phyloP scores from a whole-genome alignment of 495 filamentous ascomycete genomes.

The Parathielavia hyrcaniae region DNA sequence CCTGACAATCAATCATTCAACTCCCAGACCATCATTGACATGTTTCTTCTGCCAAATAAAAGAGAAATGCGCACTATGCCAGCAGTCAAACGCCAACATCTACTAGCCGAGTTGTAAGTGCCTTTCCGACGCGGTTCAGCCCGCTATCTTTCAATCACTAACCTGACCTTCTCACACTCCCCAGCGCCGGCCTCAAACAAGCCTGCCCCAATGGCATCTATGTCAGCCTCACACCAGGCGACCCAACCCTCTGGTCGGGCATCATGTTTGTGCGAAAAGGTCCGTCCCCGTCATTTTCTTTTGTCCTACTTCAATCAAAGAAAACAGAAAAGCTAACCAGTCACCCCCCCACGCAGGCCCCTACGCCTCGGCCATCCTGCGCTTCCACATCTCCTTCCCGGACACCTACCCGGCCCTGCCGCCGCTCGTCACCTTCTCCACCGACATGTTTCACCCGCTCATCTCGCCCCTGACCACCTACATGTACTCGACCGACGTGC shows the following conservation, averaged over 20 bases:
- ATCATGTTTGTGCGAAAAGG: conserved; percentile 86
- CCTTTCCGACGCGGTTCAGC: neutral
- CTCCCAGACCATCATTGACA: neutral
- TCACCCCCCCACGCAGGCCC: too few relatives aligned
- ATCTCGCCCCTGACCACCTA: conserved; percentile 85
- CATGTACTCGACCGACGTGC: conserved; percentile 72
- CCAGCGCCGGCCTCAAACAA: conserved; percentile 72
- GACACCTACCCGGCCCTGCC: conserved; percentile 69
- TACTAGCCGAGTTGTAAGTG: conserved; percentile 71
- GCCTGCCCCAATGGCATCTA: conserved; percentile 79
- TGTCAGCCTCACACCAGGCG: conserved; percentile 72
- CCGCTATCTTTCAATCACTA: neutral
- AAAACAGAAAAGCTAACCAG: neutral
- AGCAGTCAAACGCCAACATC: conserved; percentile 50
- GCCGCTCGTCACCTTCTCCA: conserved; percentile 78
- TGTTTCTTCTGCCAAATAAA: conserved; percentile 19
- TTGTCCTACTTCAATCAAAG: neutral
- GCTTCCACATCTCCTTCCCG: conserved; percentile 85
- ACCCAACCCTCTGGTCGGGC: conserved; percentile 78
- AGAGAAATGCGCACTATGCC: conserved; percentile 30
- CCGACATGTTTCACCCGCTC: conserved; percentile 90
- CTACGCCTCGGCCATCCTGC: conserved; percentile 79
- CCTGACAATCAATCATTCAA: too few relatives aligned
- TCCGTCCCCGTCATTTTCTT: conserved; percentile 28
- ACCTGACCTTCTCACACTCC: neutral